phyloP scores from a whole-genome alignment of 495 filamentous ascomycete species.

The Durotheca rogersii region DNA sequence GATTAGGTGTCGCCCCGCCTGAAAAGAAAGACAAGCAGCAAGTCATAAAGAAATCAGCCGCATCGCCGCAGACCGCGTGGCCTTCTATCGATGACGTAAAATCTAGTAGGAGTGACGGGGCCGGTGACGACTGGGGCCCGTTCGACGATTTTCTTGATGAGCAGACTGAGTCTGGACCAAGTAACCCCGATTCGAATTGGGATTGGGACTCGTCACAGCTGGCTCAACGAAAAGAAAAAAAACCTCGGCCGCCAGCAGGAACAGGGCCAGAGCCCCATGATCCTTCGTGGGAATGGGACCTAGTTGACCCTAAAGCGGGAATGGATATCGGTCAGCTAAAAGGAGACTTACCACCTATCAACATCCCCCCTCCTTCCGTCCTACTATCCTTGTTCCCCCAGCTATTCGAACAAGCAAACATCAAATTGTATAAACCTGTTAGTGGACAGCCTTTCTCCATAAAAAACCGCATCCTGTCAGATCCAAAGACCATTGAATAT shows the following conservation, averaged over 20 bases:
- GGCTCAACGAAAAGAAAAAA: conserved; percentile 14
- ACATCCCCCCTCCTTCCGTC: conserved; percentile 84
- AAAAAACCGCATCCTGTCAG: conserved; percentile 57
- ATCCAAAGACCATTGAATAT: conserved; percentile 56
- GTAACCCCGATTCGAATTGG: conserved; percentile 33
- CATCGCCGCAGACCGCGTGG: conserved; percentile 51
- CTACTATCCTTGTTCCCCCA: conserved; percentile 73
- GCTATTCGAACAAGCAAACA: conserved; percentile 58
- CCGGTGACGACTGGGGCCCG: conserved; percentile 60
- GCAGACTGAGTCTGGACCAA: conserved; percentile 16
- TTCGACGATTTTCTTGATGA: conserved; percentile 52
- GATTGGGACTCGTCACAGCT: conserved; percentile 45
- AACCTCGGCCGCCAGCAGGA: not conserved
- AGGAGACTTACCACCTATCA: conserved; percentile 65
- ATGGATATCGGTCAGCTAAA: conserved; percentile 21
- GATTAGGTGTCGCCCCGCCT: conserved; percentile 46
- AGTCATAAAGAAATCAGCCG: conserved; percentile 28
- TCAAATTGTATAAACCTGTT: conserved; percentile 56
- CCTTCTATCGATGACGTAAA: conserved; percentile 32
- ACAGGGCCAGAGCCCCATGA: conserved; percentile 9
- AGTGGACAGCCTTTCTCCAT: conserved; percentile 51
- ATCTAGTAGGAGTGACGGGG: conserved; percentile 27
- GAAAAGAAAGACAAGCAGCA: conserved; percentile 33
- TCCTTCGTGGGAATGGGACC: conserved; percentile 34
- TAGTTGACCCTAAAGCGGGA: conserved; percentile 23